Percentiles rank a stretch among this genome's conserved stretches.
Evolutionary conservation across 2,329 filamentous ascomycete genomes (phyloP).

Genomic region (Alternaria sp.): DNA sequence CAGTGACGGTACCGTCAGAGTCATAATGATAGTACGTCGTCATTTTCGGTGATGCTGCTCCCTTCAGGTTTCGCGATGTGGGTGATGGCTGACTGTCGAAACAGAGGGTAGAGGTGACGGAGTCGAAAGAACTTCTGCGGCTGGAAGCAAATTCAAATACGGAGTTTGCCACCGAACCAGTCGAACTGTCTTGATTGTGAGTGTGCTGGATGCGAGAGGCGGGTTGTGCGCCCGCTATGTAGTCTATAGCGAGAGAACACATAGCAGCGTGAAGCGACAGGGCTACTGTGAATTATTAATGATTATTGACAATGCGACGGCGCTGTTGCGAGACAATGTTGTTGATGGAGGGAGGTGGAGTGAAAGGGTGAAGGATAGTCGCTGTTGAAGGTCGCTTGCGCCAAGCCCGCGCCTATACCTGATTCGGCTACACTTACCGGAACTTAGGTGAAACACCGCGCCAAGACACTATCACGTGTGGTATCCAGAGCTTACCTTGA

Average conservation of each 20-base stretch:
- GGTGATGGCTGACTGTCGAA: not conserved
- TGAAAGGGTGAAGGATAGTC: not conserved
- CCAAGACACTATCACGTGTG: constrained; percentile 15
- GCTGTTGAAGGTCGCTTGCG: not conserved
- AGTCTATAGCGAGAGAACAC: not conserved
- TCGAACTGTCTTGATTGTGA: not conserved
- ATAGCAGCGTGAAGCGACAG: constrained; percentile 1
- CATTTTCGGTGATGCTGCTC: not conserved
- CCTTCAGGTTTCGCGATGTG: not conserved
- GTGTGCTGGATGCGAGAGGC: not conserved
- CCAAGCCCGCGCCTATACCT: constrained; percentile 7
- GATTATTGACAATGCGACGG: not conserved
- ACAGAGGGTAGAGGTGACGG: not conserved
- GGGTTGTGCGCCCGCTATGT: not conserved
- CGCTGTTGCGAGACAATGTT: not conserved
- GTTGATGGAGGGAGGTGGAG: not conserved
- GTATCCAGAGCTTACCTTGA: not conserved
- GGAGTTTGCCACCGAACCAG: not conserved
- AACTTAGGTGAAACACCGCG: constrained; percentile 7
- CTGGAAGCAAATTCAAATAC: not conserved
- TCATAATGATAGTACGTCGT: constrained; percentile 13
- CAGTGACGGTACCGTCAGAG: not conserved
- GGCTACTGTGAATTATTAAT: not conserved
- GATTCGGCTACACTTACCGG: not conserved
- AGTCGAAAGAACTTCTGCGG: not conserved